Conservation (phyloP, 768 basidiomycete genomes). For the Rubroboletus pulcherrimus region DNA sequence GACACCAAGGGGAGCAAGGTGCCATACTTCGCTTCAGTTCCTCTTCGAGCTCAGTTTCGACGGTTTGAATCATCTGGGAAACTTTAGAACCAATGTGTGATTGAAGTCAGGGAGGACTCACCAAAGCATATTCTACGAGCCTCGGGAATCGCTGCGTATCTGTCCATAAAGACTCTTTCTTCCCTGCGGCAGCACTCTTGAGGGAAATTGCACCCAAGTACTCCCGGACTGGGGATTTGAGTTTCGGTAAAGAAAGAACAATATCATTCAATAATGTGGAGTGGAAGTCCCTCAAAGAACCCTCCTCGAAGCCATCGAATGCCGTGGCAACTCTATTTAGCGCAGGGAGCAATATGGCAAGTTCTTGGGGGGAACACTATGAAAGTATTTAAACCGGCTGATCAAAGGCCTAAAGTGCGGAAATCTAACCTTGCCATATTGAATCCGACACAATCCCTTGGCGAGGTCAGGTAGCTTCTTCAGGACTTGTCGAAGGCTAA, state of each 20-base stretch:
- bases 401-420: neutral
- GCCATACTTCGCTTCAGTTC: conserved; percentile 62
- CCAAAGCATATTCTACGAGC: conserved; percentile 58
- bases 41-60: conserved; percentile 68
- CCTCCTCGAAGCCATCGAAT: conserved; percentile 48
- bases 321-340: conserved; percentile 67
- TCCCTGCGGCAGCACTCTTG: conserved; percentile 59
- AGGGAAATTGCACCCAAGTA: conserved; percentile 57
- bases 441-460: conserved; percentile 81
- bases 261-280: conserved; percentile 70
- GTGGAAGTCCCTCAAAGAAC: conserved; percentile 51
- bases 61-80: conserved; percentile 56
- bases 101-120: conserved; percentile 31
- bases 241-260: conserved; percentile 60
- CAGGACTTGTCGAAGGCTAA: conserved; percentile 64
- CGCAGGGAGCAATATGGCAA: conserved; percentile 69
- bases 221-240: conserved; percentile 50
- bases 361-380: conserved; percentile 81
- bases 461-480: conserved; percentile 82
- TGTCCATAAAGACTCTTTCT: conserved; percentile 69
- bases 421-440: conserved; percentile 76
- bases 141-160: conserved; percentile 48
- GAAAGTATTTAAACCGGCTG: neutral
- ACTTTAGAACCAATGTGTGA: neutral
- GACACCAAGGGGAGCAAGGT: conserved; percentile 8